Evolutionary conservation across 139 green algal species (phyloP).

Genomic region (Cymbomonas tetramitiformis): DNA sequence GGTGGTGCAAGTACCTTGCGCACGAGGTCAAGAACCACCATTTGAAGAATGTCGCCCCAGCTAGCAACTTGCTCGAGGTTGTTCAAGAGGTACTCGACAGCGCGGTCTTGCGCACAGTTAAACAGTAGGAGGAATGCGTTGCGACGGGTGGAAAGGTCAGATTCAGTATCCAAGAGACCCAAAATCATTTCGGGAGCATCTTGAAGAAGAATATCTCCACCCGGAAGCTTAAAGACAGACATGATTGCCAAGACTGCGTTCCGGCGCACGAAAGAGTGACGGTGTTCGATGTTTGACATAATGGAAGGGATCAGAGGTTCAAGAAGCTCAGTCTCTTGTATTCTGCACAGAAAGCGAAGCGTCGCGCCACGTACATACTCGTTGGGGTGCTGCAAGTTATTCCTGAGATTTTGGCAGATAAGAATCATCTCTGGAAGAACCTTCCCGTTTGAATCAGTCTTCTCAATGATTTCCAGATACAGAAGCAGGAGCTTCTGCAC

Average conservation of each 20-base stretch:
- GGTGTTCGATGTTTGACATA: constrained; percentile 85
- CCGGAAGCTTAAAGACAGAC: constrained; percentile 78
- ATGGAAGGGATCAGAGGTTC: constrained; percentile 89
- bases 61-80: constrained; percentile 69
- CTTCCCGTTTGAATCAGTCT: constrained; percentile 85
- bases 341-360: constrained; percentile 87
- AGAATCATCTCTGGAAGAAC: constrained; percentile 99
- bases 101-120: constrained; percentile 55
- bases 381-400: constrained; percentile 99
- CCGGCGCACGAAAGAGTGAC: constrained; percentile 86
- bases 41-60: constrained; percentile 90
- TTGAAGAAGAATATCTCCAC: constrained; percentile 76
- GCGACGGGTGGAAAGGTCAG: constrained; percentile 76
- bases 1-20: constrained; percentile 50
- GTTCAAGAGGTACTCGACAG: constrained; percentile 68
- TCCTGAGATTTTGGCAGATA: constrained; percentile 97
- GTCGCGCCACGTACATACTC: constrained; percentile 93
- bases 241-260: constrained; percentile 90
- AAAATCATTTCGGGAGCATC: constrained; percentile 89
- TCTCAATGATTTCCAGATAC: constrained; percentile 98
- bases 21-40: constrained; percentile 86
- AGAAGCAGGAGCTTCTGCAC: constrained; percentile 96
- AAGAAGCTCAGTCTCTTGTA: constrained; percentile 90
- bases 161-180: constrained; percentile 55
- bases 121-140: constrained; percentile 90